Conservation (phyloP, 2,329 filamentous ascomycete genomes). For the Colletotrichum incanum region DNA sequence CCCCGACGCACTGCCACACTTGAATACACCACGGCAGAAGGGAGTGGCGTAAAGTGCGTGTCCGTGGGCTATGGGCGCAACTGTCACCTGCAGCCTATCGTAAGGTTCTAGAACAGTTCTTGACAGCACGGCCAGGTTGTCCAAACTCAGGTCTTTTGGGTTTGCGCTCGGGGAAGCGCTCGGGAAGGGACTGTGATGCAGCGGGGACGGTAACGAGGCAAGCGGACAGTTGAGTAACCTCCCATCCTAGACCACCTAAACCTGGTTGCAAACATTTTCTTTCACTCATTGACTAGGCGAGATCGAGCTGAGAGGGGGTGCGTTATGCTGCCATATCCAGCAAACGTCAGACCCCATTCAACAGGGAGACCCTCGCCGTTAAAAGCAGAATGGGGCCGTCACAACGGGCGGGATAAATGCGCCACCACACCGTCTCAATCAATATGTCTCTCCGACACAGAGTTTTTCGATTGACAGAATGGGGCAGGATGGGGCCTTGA, state of each 20-base stretch:
- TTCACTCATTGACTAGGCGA: not conserved
- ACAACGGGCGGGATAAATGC: constrained; percentile 7
- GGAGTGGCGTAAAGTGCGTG: constrained; percentile 4
- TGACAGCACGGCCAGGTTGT: constrained; percentile 13
- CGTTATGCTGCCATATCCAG: not conserved
- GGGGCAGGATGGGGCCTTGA: not conserved
- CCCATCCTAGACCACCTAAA: not conserved
- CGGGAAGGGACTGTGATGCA: not conserved
- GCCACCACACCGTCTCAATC: not conserved
- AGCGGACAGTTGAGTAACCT: not conserved
- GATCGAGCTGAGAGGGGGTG: not conserved
- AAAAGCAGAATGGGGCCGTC: not conserved
- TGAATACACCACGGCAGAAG: not conserved
- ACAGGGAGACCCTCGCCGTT: not conserved
- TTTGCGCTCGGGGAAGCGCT: not conserved
- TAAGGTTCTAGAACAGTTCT: constrained; percentile 2
- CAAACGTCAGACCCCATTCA: not conserved
- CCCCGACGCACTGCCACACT: constrained; percentile 4
- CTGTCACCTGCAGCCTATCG: not conserved
- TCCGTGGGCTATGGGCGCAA: not conserved
- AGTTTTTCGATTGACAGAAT: not conserved
- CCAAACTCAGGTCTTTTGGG: constrained; percentile 2
- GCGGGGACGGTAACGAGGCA: not conserved
- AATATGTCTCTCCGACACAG: not conserved
- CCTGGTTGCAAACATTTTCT: not conserved